These are phyloP conservation scores for Lecanicillium sp. DNA, from an alignment of 2,329 filamentous ascomycete species.

Conservation along the genomic window DNA sequence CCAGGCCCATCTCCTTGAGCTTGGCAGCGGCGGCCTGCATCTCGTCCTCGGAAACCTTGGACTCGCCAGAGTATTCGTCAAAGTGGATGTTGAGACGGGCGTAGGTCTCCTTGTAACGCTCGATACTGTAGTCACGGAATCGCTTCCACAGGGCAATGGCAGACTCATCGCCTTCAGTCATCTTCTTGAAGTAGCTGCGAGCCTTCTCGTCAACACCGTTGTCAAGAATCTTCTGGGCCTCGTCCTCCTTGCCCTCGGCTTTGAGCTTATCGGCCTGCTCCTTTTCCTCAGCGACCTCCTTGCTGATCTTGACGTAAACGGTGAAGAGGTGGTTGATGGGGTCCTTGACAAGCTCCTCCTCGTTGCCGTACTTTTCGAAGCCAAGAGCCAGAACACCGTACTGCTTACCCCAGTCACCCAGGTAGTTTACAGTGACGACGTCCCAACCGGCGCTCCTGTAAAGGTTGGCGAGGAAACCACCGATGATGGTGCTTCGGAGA, in stretches of 20 bases:
- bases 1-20: constrained; percentile 58
- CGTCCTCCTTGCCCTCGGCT: constrained; percentile 56
- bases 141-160: constrained; percentile 58
- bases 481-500: constrained; percentile 72
- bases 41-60: constrained; percentile 59
- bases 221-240: constrained; percentile 46
- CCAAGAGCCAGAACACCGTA: constrained; percentile 67
- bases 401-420: constrained; percentile 78
- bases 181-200: constrained; percentile 63
- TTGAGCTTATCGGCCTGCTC: constrained; percentile 29
- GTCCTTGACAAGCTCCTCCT: constrained; percentile 63
- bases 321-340: constrained; percentile 79
- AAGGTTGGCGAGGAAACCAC: constrained; percentile 67
- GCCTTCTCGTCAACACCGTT: constrained; percentile 67
- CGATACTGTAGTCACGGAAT: constrained; percentile 62
- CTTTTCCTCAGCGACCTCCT: constrained; percentile 35
- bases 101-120: constrained; percentile 62
- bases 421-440: constrained; percentile 65
- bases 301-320: constrained; percentile 72
- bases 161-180: constrained; percentile 60
- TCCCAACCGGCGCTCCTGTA: constrained; percentile 69
- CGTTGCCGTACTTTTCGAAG: constrained; percentile 68
- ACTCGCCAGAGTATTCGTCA: constrained; percentile 70
- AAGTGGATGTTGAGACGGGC: constrained; percentile 65
- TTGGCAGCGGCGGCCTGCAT: constrained; percentile 59